phyloP scores from a whole-genome alignment of 306 rosid genomes.

The Styphnolobium japonicum region DNA sequence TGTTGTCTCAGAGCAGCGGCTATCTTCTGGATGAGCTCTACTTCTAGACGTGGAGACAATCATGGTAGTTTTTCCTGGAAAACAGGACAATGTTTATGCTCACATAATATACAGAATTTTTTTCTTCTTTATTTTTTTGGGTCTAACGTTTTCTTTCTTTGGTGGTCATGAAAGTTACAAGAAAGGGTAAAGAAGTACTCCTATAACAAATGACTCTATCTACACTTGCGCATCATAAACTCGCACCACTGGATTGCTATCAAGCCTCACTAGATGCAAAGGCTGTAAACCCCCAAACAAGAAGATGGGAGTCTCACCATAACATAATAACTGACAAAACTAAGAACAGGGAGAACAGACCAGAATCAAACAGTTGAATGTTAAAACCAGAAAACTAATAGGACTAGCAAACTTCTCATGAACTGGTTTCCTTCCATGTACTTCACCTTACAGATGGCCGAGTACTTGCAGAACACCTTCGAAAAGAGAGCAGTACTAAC shows the following conservation, averaged over 20 bases:
- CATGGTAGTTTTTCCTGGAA: constrained; percentile 74
- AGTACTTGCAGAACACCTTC: not conserved
- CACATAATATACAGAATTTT: constrained; percentile 7
- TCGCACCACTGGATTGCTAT: not conserved
- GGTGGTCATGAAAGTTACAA: not conserved
- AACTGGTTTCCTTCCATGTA: not conserved
- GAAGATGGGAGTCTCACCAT: not conserved
- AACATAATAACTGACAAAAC: not conserved
- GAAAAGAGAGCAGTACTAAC: not conserved
- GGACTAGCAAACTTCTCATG: constrained; percentile 6
- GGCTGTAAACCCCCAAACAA: not conserved
- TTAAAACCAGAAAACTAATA: constrained; percentile 12
- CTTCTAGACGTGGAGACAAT: constrained; percentile 85
- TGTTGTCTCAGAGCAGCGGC: constrained; percentile 63
- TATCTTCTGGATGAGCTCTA: constrained; percentile 78
- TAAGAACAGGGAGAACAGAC: not conserved
- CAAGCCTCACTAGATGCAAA: not conserved
- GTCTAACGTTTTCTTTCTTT: not conserved
- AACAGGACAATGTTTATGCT: constrained; percentile 20
- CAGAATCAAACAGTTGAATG: not conserved
- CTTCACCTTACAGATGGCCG: constrained; percentile 1
- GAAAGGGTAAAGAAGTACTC: not conserved
- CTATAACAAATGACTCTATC: constrained; percentile 6
- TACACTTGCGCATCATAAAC: not conserved
- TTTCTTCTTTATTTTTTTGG: not conserved